Evolutionary conservation across 2,329 filamentous ascomycete genomes (phyloP), one percentile per base, ranked within the genome.

Genomic region (Ophiosphaerella narmari): DNA sequence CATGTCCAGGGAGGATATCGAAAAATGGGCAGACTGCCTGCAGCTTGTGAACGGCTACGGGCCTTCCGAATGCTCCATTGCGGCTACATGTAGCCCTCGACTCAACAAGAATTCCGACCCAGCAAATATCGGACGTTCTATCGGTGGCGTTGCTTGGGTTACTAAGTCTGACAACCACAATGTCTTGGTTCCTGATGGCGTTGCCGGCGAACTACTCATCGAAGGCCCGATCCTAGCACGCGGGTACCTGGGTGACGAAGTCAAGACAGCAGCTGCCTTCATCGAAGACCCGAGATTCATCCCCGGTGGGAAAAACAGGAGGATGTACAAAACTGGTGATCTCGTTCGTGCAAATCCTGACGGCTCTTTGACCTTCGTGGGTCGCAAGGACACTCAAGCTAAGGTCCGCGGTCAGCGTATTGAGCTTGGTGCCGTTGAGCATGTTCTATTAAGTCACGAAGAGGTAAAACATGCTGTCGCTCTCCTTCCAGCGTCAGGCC

Each of bases 151-250:
- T 16, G 48, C 46, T 23, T 78, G 1, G 77, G 80, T 59, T 75
- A 48, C 44, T 0, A 51, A 66, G 14, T 12, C 32, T 5, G 4
- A 43, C 1, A 35, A 58, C 13, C 39, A 50, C 18, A 29, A 58
- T 11, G 26, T 18, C 1, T 39, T 60, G 5, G 51, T 64, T 13
- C 54, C 56, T 1, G 33, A 55, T 7, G 56, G 58, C 9, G 33
- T 11, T n/a, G 40, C 55, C 7, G 66, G 65, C 13, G 83, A 86
- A 60, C 71, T 86, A 2, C 73, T 84, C 4, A 77, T 86, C 18
- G 81, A 85, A 55, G 82, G 82, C 0, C 78, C 78, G 1, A 78
- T 65, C n/a, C 54, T 75, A 1, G 66, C 63, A 6, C 55, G 61
- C 11, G 60, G 55, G 7, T 68, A 68, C 39, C 55, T 67, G 11